Evolutionary conservation across 1,284 basidiomycete genomes (phyloP), one percentile per base, ranked within the genome.

Genomic region (Inonotus obliquus): DNA sequence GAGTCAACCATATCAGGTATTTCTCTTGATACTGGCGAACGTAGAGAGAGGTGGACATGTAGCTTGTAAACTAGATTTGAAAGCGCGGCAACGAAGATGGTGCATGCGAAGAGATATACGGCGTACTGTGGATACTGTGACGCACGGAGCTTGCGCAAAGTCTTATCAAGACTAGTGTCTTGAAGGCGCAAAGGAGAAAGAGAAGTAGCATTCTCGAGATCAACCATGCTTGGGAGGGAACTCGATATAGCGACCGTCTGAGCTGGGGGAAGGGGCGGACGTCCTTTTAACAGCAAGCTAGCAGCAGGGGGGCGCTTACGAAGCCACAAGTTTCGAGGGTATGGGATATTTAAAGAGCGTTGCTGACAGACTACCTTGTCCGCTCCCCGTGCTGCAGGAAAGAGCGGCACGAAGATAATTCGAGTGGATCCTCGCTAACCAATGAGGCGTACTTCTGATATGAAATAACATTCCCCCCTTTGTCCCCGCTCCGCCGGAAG

Each of bases 81-180:
- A n/a, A 62, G 35, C 1, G 48, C n/a, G 39, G 45, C 21, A 6
- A 54, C 35, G 55, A 57, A 52, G 35, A 62, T 52, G 21, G 54
- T 35, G n/a, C 32, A 51, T 9, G 44, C 49, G 23, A 58, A 21
- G 37, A 62, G 56, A 41, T 58, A 62, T 21, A 58, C 51, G 10
- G 45, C 45, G 23, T 62, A 62, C 27, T 57, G 41, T 4, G 61
- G 61, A 39, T 57, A 62, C 27, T 45, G 32, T 21, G 21, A 13
- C 2, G 52, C 39, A 23, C 29, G 39, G 27, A 60, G 44, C 11
- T 29, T 32, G 23, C 52, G 38, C 23, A 54, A 27, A 7, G 44
- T 52, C 17, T 29, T 54, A n/a, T 54, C 25, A 21, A 41, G 29
- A 17, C 27, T 37, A 4, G 55, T 57, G 51, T 52, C 29, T 27